These are phyloP conservation scores for Kalanchoe fedtschenkoi DNA, from an alignment of 164 flowering plant species.

Conservation along the genomic window DNA sequence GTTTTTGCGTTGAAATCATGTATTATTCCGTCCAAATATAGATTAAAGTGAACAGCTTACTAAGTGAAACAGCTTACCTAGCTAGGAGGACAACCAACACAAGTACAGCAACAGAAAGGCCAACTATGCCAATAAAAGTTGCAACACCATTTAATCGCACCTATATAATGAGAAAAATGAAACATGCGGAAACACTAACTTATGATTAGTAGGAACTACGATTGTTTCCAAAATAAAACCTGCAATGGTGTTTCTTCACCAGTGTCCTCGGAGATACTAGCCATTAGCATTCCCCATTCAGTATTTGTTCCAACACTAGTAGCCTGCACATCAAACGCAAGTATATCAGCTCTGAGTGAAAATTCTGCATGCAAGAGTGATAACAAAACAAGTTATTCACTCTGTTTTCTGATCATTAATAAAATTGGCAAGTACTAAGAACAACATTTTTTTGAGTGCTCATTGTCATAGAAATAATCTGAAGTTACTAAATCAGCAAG, in stretches of 20 bases:
- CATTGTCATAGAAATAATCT: background rate
- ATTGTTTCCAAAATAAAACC: slow-evolving; percentile 26
- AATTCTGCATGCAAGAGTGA: background rate
- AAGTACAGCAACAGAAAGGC: slow-evolving; percentile 58
- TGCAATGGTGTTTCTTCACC: slow-evolving; percentile 99
- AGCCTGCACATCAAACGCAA: slow-evolving; percentile 29
- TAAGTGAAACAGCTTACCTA: slow-evolving; percentile 32
- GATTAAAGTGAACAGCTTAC: background rate
- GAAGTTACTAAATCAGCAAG: background rate
- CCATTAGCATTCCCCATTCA: slow-evolving; percentile 98
- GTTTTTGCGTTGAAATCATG: background rate
- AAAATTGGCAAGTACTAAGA: background rate
- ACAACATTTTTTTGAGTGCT: background rate
- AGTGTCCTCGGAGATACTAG: slow-evolving; percentile 88
- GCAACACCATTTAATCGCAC: slow-evolving; percentile 95
- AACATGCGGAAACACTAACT: background rate
- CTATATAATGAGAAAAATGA: slow-evolving; percentile 22
- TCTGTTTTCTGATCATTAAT: background rate
- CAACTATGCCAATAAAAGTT: slow-evolving; percentile 85
- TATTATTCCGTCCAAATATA: background rate
- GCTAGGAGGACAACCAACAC: slow-evolving; percentile 65
- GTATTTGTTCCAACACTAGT: slow-evolving; percentile 93
- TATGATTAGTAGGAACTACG: background rate
- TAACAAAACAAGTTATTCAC: background rate
- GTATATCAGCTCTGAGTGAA: background rate